phyloP scores from a whole-genome alignment of 495 filamentous ascomycete genomes.

The Margaritispora aquatica region DNA sequence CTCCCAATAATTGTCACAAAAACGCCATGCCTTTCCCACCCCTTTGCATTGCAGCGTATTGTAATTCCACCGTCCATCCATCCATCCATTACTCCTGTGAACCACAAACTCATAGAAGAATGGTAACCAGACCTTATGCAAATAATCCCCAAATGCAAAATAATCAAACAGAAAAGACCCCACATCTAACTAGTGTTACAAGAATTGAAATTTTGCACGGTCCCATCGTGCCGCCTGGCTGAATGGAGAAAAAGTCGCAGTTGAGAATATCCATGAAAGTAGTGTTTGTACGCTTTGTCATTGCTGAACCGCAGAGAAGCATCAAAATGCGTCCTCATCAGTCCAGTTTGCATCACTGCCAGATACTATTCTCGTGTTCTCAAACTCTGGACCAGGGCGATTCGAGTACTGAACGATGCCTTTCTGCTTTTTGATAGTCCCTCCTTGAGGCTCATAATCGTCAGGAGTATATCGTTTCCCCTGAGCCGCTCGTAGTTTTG shows the following conservation, averaged over 20 bases:
- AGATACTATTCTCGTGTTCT: slow-evolving; percentile 44
- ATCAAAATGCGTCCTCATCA: slow-evolving; percentile 49
- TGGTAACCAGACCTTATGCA: slow-evolving; percentile 10
- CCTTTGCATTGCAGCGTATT: background rate
- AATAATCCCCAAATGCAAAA: slow-evolving; percentile 10
- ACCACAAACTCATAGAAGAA: background rate
- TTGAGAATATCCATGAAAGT: too few species aligned
- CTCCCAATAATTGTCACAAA: background rate
- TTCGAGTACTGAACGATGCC: slow-evolving; percentile 33
- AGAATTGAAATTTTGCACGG: too few species aligned
- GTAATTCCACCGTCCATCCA: background rate
- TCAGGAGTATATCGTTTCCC: slow-evolving; percentile 59
- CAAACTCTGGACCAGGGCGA: slow-evolving; percentile 32
- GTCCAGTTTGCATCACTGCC: slow-evolving; percentile 47
- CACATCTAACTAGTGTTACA: too few species aligned
- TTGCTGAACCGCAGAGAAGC: too few species aligned
- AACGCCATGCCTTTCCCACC: background rate
- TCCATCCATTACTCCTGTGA: slow-evolving; percentile 18
- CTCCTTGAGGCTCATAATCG: slow-evolving; percentile 40
- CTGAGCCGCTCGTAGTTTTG: slow-evolving; percentile 59
- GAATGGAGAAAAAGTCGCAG: too few species aligned
- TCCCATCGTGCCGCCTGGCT: too few species aligned
- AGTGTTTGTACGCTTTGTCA: too few species aligned
- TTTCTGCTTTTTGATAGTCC: slow-evolving; percentile 44
- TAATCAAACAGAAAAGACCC: slow-evolving; percentile 20